A percentile compares a stretch with the other conserved stretches of the same genome.
phyloP scores from a whole-genome alignment of 192 early-diverging fungal genomes.

The Dispira parvispora region DNA sequence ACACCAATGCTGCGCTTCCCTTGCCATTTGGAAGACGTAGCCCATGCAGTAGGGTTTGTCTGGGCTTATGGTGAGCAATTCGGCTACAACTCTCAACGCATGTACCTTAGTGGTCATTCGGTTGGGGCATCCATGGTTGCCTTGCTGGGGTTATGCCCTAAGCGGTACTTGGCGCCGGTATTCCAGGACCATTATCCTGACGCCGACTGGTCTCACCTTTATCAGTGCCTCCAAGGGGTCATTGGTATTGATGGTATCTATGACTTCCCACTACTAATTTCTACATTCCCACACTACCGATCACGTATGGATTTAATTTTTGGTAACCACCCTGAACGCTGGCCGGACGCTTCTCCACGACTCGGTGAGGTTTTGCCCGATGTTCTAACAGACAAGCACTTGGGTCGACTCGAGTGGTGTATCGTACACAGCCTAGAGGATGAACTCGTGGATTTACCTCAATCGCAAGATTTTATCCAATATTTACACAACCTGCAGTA shows the following conservation, averaged over 20 bases:
- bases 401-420: conserved; percentile 27
- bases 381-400: not conserved
- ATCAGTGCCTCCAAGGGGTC: conserved; percentile 32
- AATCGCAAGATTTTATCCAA: conserved; percentile 16
- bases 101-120: conserved; percentile 56
- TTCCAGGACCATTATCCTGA: conserved; percentile 4
- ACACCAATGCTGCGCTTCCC: conserved; percentile 36
- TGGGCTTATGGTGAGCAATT: conserved; percentile 10
- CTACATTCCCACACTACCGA: conserved; percentile 41
- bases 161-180: conserved; percentile 15
- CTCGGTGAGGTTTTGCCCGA: not conserved
- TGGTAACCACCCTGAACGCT: conserved; percentile 10
- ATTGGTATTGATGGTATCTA: conserved; percentile 77
- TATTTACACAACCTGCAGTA: too few relatives aligned
- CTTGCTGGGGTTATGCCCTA: conserved; percentile 37
- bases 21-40: conserved; percentile 44
- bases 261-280: conserved; percentile 46
- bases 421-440: conserved; percentile 52
- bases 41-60: conserved; percentile 33
- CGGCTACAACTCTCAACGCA: conserved; percentile 18
- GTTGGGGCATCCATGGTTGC: conserved; percentile 59
- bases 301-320: conserved; percentile 66
- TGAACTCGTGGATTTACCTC: conserved; percentile 43
- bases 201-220: conserved; percentile 12
- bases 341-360: conserved; percentile 26